phyloP scores from a whole-genome alignment of 2,329 filamentous ascomycete species.

The Apiospora marii region DNA sequence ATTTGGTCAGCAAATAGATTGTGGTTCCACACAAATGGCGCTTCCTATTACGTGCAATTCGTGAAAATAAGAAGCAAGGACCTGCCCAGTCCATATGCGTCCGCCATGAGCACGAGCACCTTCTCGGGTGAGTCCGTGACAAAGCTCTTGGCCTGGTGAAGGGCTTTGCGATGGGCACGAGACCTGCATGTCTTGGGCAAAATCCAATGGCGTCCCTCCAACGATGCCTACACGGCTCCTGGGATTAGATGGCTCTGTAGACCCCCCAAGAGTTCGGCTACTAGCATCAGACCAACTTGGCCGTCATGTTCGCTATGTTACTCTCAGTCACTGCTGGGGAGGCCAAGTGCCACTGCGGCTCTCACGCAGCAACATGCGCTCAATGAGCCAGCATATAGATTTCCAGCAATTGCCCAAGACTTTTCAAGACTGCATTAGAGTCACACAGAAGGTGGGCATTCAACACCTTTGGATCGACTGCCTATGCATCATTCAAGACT shows the following conservation, averaged over 20 bases:
- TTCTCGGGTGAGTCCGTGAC: neutral
- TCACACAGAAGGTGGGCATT: constrained; percentile 10
- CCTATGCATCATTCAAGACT: constrained; percentile 28
- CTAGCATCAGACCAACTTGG: neutral
- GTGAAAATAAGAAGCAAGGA: neutral
- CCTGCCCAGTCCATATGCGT: neutral
- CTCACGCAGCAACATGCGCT: neutral
- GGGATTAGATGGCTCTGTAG: neutral
- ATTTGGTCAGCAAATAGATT: accelerated
- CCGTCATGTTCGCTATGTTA: neutral
- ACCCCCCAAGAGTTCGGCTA: neutral
- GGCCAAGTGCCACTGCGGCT: neutral
- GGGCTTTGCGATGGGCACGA: neutral
- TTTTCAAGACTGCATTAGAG: constrained; percentile 22
- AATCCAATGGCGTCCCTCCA: neutral
- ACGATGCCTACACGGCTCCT: neutral
- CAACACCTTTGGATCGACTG: constrained; percentile 29
- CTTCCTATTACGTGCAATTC: neutral
- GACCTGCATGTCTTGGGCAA: neutral
- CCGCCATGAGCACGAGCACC: neutral
- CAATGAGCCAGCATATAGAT: neutral
- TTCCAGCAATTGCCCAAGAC: constrained; percentile 4
- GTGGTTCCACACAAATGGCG: neutral
- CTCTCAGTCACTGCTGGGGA: constrained; percentile 25
- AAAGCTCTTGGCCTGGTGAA: neutral